phyloP scores from a whole-genome alignment of 164 flowering plant genomes.

The Stephania yunnanensis region DNA sequence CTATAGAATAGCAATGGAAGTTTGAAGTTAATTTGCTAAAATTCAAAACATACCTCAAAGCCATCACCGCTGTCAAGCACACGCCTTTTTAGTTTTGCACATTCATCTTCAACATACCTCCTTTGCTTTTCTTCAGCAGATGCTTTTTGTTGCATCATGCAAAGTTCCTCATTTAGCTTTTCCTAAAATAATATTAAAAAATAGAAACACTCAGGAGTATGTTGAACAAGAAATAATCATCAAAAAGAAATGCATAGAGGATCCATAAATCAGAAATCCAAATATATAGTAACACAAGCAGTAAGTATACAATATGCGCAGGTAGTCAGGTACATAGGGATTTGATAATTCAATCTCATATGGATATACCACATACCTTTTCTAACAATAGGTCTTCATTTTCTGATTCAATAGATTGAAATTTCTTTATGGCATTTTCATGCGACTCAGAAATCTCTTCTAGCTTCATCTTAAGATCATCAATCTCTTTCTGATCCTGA shows the following conservation, averaged over 20 bases:
- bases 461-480: background rate
- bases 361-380: background rate
- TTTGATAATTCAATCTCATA: background rate
- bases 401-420: background rate
- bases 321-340: background rate
- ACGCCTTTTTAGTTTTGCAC: constrained; percentile 40
- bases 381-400: background rate
- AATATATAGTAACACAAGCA: background rate
- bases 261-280: background rate
- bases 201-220: background rate
- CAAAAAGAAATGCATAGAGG: background rate
- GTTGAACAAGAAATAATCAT: background rate
- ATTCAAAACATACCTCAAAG: constrained; percentile 39
- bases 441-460: background rate
- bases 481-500: background rate
- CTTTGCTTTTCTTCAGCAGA: constrained; percentile 55
- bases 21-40: background rate
- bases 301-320: background rate
- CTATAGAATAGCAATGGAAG: background rate
- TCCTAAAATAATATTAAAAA: constrained; percentile 26
- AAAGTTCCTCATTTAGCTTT: constrained; percentile 42
- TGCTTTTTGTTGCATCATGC: constrained; percentile 32
- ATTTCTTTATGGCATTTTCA: background rate
- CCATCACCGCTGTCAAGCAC: constrained; percentile 39
- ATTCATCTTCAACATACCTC: constrained; percentile 54